Evolutionary conservation across 1,139 yeast species (phyloP).

Genomic region (Pichia sp.): DNA sequence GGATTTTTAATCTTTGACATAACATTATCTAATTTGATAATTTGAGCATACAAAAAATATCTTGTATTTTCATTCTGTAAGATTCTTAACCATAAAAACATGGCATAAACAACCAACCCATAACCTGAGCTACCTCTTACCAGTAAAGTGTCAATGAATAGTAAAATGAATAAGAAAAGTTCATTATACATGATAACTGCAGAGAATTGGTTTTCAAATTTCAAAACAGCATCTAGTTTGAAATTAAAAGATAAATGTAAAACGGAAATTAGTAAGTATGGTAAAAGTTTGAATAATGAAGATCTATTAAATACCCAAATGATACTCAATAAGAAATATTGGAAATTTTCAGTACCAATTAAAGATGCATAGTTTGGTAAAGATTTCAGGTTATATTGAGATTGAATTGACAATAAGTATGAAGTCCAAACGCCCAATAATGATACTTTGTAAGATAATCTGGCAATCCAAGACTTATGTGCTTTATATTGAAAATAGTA

Average conservation of each 20-base stretch:
- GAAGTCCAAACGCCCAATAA: constrained; percentile 53
- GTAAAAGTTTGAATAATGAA: constrained; percentile 59
- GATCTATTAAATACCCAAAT: constrained; percentile 61
- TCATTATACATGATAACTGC: constrained; percentile 57
- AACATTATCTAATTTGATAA: constrained; percentile 40
- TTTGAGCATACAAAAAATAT: constrained; percentile 36
- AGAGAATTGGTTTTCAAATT: constrained; percentile 37
- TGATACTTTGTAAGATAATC: constrained; percentile 45
- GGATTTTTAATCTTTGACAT: constrained; percentile 39
- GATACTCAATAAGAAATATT: constrained; percentile 45
- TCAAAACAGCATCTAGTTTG: constrained; percentile 38
- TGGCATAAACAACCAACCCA: constrained; percentile 49
- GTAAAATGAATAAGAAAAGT: constrained; percentile 43
- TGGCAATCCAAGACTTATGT: constrained; percentile 40
- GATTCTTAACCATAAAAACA: constrained; percentile 66
- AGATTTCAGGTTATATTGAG: constrained; percentile 46
- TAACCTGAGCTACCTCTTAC: constrained; percentile 64
- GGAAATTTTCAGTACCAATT: constrained; percentile 64
- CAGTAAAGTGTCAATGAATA: constrained; percentile 52
- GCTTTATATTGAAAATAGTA: constrained; percentile 43
- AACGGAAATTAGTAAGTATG: constrained; percentile 49
- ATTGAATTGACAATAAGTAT: constrained; percentile 47
- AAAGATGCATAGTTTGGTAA: constrained; percentile 53
- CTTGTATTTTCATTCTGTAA: constrained; percentile 47
- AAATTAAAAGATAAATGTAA: constrained; percentile 45